Evolutionary conservation across 768 basidiomycete species (phyloP).

Genomic region (Boletus sensibilis): DNA sequence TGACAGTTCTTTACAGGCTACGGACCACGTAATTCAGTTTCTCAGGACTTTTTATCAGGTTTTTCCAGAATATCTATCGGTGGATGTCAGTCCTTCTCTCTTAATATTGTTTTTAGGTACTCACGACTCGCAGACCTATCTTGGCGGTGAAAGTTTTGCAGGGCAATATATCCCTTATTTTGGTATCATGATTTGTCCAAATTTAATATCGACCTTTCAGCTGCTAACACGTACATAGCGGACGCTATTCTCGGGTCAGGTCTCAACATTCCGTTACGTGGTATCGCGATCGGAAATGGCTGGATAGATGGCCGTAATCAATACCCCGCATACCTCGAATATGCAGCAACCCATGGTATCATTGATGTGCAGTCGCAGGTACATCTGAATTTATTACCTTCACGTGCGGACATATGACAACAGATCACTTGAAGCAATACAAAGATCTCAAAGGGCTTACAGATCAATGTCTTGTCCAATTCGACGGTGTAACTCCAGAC

Average conservation of each 20-base stretch:
- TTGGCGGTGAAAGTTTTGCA: conserved; percentile 95
- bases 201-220: not conserved
- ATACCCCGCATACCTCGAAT: conserved; percentile 89
- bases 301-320: conserved; percentile 93
- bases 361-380: conserved; percentile 73
- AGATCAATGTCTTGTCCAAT: conserved; percentile 54
- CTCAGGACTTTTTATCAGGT: conserved; percentile 83
- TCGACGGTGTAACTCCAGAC: conserved; percentile 45
- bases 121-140: conserved; percentile 69
- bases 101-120: not conserved
- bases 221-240: conserved; percentile 44
- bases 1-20: conserved; percentile 47
- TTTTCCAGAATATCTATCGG: conserved; percentile 81
- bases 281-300: conserved; percentile 93
- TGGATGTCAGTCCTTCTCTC: conserved; percentile 64
- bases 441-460: conserved; percentile 54
- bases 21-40: conserved; percentile 79
- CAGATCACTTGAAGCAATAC: conserved; percentile 47
- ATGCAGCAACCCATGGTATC: conserved; percentile 74
- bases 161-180: conserved; percentile 98
- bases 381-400: conserved; percentile 16
- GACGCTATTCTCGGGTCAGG: conserved; percentile 68
- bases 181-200: conserved; percentile 45
- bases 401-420: conserved; percentile 1
- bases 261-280: conserved; percentile 63